Evolutionary conservation across 169 alveolate species (phyloP), one percentile per base, ranked within the genome.

Genomic region (Sarcocystis neurona): DNA sequence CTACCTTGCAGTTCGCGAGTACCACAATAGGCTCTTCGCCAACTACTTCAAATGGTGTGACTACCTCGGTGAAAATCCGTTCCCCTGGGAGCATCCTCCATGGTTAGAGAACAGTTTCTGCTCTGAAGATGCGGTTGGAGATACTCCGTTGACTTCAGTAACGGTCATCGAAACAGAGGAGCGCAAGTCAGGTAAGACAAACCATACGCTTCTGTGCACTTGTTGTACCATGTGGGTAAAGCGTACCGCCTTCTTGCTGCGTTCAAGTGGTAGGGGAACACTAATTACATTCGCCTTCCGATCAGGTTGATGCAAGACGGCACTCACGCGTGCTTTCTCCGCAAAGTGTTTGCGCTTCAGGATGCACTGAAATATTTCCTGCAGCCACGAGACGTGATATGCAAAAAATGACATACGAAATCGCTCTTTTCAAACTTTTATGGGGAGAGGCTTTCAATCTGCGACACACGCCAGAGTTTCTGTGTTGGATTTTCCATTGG

Each of bases 381-480:
- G 34, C 87, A n/a, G 68, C 44, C 50, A 39, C 72, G 8, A 79
- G 91, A 15, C 91, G 63, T 27, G 91, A 87, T 43, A 77, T 75
- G 37, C 91, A 87, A 46, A 87, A 87, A 53, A 88, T 88, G 92
- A 79, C 56, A 84, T 79, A 60, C 48, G 92, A 88, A 63, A 88
- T 88, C 41, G 92, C 88, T 4, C 60, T 85, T 20, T 88, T 78
- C 46, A 88, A 88, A 44, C 39, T 88, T n/a, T 56, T 88, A 12
- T 88, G 92, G 92, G 92, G 88, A 32, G 92, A 88, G 88, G 88
- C 92, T 8, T 88, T 88, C 34, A 88, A 88, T 44, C 92, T 88
- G 30, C 84, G 92, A 43, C 92, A 88, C 39, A 79, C 88, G 0
- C 92, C 92, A 32, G 92, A 88, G 88, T 84, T 88, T 27, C 84